A percentile compares a stretch with the other conserved stretches of the same genome.
phyloP scores from a whole-genome alignment of 164 flowering plant species.

The Nymphaea colorata region DNA sequence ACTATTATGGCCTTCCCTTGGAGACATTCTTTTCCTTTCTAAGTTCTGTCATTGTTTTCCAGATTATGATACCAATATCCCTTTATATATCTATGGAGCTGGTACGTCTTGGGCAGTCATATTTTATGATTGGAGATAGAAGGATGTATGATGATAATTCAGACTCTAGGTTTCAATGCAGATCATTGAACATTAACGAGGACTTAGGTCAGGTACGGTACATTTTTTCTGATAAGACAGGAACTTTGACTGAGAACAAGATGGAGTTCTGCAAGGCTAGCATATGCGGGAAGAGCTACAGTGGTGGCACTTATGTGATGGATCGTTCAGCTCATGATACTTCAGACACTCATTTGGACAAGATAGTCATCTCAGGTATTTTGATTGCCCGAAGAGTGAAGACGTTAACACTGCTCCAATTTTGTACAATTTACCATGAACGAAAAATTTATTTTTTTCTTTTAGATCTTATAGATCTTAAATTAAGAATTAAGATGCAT shows the following conservation, averaged over 20 bases:
- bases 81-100: conserved; percentile 92
- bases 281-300: conserved; percentile 50
- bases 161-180: conserved; percentile 80
- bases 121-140: conserved; percentile 82
- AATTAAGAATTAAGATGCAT: too few relatives aligned
- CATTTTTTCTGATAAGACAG: conserved; percentile 83
- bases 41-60: conserved; percentile 86
- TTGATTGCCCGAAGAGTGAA: not conserved
- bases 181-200: conserved; percentile 90
- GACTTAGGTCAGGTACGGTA: conserved; percentile 90
- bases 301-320: conserved; percentile 13
- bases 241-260: conserved; percentile 87
- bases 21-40: conserved; percentile 79
- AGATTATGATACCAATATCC: conserved; percentile 95
- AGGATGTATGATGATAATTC: conserved; percentile 56
- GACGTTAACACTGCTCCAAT: not conserved
- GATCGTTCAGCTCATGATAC: conserved; percentile 22
- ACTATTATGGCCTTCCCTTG: conserved; percentile 66
- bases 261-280: conserved; percentile 83
- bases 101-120: conserved; percentile 88
- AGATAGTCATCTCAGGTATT: conserved; percentile 15
- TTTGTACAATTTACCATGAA: not conserved
- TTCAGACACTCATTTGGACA: not conserved
- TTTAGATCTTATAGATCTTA: not conserved
- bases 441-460: not conserved